Evolutionary conservation across 2,329 filamentous ascomycete species (phyloP).

Genomic region (Ophiostoma quercus): DNA sequence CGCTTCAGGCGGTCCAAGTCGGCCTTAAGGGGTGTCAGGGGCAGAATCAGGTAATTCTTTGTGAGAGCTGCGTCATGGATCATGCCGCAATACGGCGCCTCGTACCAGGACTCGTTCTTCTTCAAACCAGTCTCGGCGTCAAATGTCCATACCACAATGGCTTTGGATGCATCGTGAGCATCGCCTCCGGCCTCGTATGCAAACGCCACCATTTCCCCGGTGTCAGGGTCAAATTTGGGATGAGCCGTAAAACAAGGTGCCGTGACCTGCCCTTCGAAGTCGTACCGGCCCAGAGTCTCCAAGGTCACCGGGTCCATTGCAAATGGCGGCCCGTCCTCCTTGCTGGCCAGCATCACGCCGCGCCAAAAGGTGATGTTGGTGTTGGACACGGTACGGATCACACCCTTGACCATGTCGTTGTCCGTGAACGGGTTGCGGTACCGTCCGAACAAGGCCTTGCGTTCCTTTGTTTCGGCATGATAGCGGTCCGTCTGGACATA

Average conservation of each 20-base stretch:
- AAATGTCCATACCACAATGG: slow-evolving; percentile 46
- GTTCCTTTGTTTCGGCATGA: slow-evolving; percentile 31
- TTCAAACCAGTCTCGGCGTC: slow-evolving; percentile 39
- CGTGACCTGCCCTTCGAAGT: slow-evolving; percentile 47
- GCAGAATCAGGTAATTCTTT: slow-evolving; percentile 45
- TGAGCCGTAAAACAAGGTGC: slow-evolving; percentile 48
- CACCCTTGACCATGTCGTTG: slow-evolving; percentile 49
- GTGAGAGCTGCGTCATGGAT: slow-evolving; percentile 48
- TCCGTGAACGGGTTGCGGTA: slow-evolving; percentile 56
- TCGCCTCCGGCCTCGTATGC: slow-evolving; percentile 46
- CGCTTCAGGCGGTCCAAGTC: slow-evolving; percentile 40
- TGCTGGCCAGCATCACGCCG: slow-evolving; percentile 49
- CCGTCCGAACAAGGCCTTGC: slow-evolving; percentile 45
- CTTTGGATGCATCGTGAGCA: slow-evolving; percentile 40
- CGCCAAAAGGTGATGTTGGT: slow-evolving; percentile 57
- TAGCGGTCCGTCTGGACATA: slow-evolving; percentile 41
- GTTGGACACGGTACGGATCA: slow-evolving; percentile 53
- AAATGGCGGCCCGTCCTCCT: slow-evolving; percentile 51
- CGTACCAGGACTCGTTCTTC: slow-evolving; percentile 45
- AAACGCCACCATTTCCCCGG: slow-evolving; percentile 49
- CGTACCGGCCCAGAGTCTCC: slow-evolving; percentile 46
- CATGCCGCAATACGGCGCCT: slow-evolving; percentile 49
- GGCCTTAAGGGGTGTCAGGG: slow-evolving; percentile 46
- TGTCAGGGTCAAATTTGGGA: slow-evolving; percentile 48
- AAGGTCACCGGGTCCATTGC: slow-evolving; percentile 47